These are phyloP conservation scores for Colletotrichum sp. DNA, from an alignment of 2,329 filamentous ascomycete species.

Conservation along the genomic window DNA sequence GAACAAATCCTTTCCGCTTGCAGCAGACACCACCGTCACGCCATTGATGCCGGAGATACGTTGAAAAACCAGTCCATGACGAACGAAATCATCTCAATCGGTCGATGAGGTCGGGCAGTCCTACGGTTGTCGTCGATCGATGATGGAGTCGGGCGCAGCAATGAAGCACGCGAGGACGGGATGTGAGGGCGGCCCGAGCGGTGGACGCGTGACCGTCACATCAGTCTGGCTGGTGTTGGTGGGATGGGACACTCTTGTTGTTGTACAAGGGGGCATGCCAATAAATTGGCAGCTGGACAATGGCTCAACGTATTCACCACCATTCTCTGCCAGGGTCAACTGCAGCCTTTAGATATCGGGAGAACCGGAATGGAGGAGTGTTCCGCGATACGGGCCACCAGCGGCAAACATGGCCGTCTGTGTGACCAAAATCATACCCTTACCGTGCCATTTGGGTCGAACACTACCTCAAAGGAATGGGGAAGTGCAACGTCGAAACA, in stretches of 20 bases:
- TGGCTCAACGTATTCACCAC: background rate
- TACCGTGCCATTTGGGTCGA: background rate
- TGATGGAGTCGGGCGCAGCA: background rate
- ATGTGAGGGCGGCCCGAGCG: constrained; percentile 15
- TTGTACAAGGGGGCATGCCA: background rate
- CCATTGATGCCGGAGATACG: background rate
- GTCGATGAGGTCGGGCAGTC: background rate
- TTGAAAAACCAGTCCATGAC: background rate
- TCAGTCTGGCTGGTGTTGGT: background rate
- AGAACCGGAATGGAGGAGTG: background rate
- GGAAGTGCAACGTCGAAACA: background rate
- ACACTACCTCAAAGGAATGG: background rate
- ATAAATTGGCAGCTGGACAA: background rate
- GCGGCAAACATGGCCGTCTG: background rate
- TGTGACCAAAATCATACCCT: background rate
- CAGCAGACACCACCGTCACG: background rate
- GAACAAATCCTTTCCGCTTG: background rate
- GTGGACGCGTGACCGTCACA: background rate
- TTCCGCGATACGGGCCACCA: background rate
- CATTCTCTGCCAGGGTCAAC: background rate
- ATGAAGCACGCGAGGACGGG: background rate
- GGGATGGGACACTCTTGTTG: background rate
- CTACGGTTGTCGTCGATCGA: background rate
- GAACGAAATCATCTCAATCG: background rate
- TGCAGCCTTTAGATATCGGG: background rate